Conservation (phyloP, 2,329 filamentous ascomycete genomes). For the Alternaria panax region DNA sequence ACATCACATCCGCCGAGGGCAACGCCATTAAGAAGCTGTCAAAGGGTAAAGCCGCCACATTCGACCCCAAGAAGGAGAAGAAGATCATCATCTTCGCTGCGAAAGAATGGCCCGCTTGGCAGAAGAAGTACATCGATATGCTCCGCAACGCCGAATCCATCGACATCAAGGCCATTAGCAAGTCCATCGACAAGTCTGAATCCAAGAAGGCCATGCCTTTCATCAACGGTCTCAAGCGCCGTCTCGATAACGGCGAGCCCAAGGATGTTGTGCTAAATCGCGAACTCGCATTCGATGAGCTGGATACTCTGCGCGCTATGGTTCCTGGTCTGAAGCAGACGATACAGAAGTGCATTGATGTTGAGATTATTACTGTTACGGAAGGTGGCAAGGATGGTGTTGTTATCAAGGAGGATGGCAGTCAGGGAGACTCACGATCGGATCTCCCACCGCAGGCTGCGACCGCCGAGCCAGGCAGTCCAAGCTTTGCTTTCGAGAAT, state of each 20-base stretch:
- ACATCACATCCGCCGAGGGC: constrained; percentile 85
- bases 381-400: constrained; percentile 72
- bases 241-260: constrained; percentile 73
- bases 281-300: constrained; percentile 87
- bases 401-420: constrained; percentile 61
- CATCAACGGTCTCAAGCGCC: constrained; percentile 84
- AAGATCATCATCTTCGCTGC: constrained; percentile 87
- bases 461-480: constrained; percentile 79
- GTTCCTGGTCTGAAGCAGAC: constrained; percentile 78
- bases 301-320: constrained; percentile 77
- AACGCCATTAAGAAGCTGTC: constrained; percentile 85
- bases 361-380: constrained; percentile 75
- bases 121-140: constrained; percentile 56
- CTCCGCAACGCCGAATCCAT: constrained; percentile 54
- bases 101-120: constrained; percentile 84
- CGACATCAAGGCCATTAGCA: constrained; percentile 83
- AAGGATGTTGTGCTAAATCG: constrained; percentile 76
- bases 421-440: constrained; percentile 65
- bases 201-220: constrained; percentile 99
- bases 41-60: constrained; percentile 86
- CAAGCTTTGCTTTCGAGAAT: constrained; percentile 87
- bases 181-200: constrained; percentile 82
- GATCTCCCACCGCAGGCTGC: constrained; percentile 69
- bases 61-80: constrained; percentile 92
- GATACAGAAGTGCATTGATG: constrained; percentile 69